Evolutionary conservation across 2,329 filamentous ascomycete genomes (phyloP).

Genomic region (Aspergillus sp.): DNA sequence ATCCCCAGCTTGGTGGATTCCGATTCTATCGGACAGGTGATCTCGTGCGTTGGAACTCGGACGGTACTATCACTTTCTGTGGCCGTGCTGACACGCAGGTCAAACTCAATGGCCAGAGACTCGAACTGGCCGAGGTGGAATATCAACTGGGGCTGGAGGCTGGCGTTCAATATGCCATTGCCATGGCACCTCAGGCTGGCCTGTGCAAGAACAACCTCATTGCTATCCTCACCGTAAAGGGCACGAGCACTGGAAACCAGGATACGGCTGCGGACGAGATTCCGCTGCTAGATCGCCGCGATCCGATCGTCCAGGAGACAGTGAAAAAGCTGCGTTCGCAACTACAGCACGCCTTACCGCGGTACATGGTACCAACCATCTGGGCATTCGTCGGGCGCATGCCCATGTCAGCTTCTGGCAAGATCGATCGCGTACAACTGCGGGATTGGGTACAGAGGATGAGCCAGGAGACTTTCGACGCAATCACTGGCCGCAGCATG

Average conservation of each 20-base stretch:
- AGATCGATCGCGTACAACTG: neutral
- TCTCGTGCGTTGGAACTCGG: neutral
- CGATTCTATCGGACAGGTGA: neutral
- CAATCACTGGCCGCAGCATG: neutral
- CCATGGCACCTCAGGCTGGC: neutral
- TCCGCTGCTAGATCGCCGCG: neutral
- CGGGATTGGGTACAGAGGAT: neutral
- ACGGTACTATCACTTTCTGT: neutral
- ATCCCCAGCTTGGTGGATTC: neutral
- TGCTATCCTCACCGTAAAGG: neutral
- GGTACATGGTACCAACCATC: conserved; percentile 1
- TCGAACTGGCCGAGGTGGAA: conserved; percentile 5
- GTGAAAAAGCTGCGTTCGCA: neutral
- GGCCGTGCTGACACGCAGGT: conserved; percentile 1
- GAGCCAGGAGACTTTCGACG: neutral
- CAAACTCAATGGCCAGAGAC: neutral
- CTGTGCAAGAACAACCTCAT: neutral
- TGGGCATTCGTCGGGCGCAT: neutral
- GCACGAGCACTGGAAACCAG: neutral
- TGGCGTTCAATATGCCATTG: neutral
- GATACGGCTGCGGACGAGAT: neutral
- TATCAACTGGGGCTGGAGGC: neutral
- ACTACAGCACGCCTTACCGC: neutral
- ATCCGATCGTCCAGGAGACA: neutral
- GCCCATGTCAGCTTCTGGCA: neutral